phyloP scores from a whole-genome alignment of 2,329 filamentous ascomycete species.

The Xylaria sp. region DNA sequence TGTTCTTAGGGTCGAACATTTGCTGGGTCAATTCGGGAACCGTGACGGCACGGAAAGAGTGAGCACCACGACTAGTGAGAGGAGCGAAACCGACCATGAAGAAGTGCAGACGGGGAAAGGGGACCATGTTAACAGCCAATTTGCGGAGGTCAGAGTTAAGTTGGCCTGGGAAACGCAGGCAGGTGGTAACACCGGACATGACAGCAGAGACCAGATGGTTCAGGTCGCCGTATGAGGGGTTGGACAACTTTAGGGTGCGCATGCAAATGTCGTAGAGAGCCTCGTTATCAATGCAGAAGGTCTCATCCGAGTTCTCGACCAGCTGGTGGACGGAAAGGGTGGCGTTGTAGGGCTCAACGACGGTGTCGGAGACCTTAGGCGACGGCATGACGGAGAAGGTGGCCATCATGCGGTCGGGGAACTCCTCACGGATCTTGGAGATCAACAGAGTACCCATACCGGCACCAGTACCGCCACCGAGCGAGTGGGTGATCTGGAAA shows the following conservation, averaged over 20 bases:
- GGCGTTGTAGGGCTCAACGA: conserved; percentile 99
- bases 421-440: conserved; percentile 99
- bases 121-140: conserved; percentile 99
- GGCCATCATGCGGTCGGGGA: conserved; percentile 99
- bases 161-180: conserved; percentile 98
- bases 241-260: conserved; percentile 97
- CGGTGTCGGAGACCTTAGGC: conserved; percentile 99
- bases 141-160: conserved; percentile 99
- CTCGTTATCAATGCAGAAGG: conserved; percentile 99
- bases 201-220: conserved; percentile 99
- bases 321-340: conserved; percentile 98
- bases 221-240: conserved; percentile 98
- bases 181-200: conserved; percentile 99
- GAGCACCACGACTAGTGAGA: conserved; percentile 87
- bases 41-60: conserved; percentile 96
- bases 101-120: conserved; percentile 99
- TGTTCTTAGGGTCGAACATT: conserved; percentile 99
- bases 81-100: conserved; percentile 99
- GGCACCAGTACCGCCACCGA: conserved; percentile 99
- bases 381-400: conserved; percentile 99
- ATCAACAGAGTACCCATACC: conserved; percentile 99
- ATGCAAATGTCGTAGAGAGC: conserved; percentile 99
- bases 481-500: conserved; percentile 99
- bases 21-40: conserved; percentile 99
- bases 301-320: conserved; percentile 99